Evolutionary conservation across 192 early-diverging fungal genomes (phyloP).

Genomic region (Irineochytrium annulatum): DNA sequence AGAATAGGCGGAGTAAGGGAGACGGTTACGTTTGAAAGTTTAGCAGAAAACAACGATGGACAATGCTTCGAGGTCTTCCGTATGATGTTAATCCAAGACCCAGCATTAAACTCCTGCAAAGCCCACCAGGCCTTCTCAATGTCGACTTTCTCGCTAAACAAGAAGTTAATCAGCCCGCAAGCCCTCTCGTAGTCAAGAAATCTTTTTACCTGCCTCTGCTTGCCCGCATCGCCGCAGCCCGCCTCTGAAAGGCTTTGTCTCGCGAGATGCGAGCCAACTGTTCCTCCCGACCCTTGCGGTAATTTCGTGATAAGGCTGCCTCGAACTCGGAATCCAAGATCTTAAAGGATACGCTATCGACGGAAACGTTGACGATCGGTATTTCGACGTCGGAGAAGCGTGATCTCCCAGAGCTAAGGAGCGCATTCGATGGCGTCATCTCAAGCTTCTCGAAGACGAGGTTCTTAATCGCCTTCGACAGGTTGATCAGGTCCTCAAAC

Average conservation of each 20-base stretch:
- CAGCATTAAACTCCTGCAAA: constrained; percentile 48
- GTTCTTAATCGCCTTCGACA: constrained; percentile 36
- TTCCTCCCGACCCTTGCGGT: constrained; percentile 36
- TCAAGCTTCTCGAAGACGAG: constrained; percentile 25
- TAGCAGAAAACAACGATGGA: constrained; percentile 23
- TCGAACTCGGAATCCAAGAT: constrained; percentile 48
- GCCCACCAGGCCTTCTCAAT: constrained; percentile 45
- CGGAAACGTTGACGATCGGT: constrained; percentile 14
- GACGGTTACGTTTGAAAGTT: constrained; percentile 15
- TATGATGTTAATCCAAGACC: constrained; percentile 36
- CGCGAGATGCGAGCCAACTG: constrained; percentile 34
- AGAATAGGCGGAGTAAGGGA: constrained; percentile 19
- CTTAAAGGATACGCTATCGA: constrained; percentile 18
- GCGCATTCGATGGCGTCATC: constrained; percentile 8
- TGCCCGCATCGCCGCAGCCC: constrained; percentile 29
- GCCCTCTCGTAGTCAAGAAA: not conserved
- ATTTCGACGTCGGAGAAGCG: constrained; percentile 7
- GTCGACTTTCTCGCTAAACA: constrained; percentile 10
- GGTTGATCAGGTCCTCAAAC: constrained; percentile 40
- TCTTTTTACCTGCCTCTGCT: constrained; percentile 7
- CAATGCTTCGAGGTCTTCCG: not conserved
- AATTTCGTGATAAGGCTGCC: constrained; percentile 34
- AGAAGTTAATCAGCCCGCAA: too few species aligned
- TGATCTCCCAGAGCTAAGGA: constrained; percentile 7
- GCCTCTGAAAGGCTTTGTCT: constrained; percentile 48